Conservation (phyloP, 2,329 filamentous ascomycete genomes). For the Aureobasidium sp. region DNA sequence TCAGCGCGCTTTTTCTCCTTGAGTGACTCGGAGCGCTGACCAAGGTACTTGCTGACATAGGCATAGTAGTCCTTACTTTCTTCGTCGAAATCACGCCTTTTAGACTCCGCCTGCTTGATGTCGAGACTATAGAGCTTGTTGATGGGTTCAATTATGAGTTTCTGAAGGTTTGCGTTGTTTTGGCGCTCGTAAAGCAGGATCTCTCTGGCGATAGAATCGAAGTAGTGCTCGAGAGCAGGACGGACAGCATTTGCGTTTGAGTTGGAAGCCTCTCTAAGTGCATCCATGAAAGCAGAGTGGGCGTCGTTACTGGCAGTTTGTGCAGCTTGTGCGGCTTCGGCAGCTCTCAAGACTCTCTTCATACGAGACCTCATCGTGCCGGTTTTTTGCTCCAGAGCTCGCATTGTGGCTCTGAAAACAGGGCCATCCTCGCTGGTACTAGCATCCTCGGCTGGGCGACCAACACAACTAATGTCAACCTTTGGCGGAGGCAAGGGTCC, state of each 20-base stretch:
- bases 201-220: slow-evolving; percentile 90
- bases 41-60: slow-evolving; percentile 92
- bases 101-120: slow-evolving; percentile 94
- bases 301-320: slow-evolving; percentile 82
- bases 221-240: slow-evolving; percentile 94
- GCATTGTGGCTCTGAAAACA: slow-evolving; percentile 92
- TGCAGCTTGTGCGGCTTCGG: slow-evolving; percentile 76
- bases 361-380: slow-evolving; percentile 88
- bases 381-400: slow-evolving; percentile 91
- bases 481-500: slow-evolving; percentile 49
- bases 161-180: slow-evolving; percentile 78
- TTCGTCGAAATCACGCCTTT: slow-evolving; percentile 97
- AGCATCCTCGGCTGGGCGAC: slow-evolving; percentile 74
- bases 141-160: slow-evolving; percentile 89
- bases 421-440: slow-evolving; percentile 85
- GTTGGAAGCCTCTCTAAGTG: slow-evolving; percentile 75
- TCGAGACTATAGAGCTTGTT: slow-evolving; percentile 87
- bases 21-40: slow-evolving; percentile 86
- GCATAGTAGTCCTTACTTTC: slow-evolving; percentile 98
- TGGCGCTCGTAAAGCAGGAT: slow-evolving; percentile 80
- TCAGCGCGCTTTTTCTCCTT: slow-evolving; percentile 96
- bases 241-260: slow-evolving; percentile 97
- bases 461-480: slow-evolving; percentile 68
- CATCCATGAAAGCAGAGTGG: slow-evolving; percentile 72
- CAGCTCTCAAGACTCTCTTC: slow-evolving; percentile 91